Evolutionary conservation across 139 green algal genomes (phyloP).

Genomic region (Cymbomonas tetramitiformis): DNA sequence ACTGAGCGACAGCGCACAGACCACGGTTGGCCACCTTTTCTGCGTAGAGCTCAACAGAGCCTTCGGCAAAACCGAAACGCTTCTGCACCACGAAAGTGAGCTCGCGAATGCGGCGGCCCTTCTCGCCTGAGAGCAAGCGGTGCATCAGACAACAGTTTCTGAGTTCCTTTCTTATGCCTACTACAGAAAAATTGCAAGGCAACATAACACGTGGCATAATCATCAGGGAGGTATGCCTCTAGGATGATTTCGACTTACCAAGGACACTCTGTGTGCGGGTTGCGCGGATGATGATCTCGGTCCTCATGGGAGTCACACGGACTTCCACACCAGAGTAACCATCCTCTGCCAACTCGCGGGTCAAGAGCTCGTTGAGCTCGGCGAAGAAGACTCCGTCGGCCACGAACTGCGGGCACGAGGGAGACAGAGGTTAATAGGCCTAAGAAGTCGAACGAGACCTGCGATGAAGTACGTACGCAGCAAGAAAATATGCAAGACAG

Average conservation of each 20-base stretch:
- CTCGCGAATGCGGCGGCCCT: constrained; percentile 94
- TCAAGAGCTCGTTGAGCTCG: constrained; percentile 98
- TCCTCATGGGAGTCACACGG: constrained; percentile 86
- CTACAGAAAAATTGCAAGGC: no score
- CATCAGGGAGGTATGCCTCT: no score
- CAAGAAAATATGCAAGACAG: no score
- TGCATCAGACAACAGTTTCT: no score
- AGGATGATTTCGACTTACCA: no score
- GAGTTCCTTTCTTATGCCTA: no score
- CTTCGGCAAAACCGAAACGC: constrained; percentile 90
- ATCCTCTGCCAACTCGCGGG: constrained; percentile 82
- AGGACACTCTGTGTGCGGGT: constrained; percentile 95
- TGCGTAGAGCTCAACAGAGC: constrained; percentile 93
- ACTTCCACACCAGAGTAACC: constrained; percentile 98
- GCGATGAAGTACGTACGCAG: no score
- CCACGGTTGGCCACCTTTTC: constrained; percentile 96
- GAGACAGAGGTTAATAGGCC: neutral
- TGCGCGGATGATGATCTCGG: constrained; percentile 98
- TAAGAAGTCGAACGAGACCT: no score
- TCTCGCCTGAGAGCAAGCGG: no score
- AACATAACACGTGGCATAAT: no score
- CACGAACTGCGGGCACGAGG: constrained; percentile 78
- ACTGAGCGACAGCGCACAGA: constrained; percentile 93
- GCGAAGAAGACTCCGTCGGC: constrained; percentile 97
- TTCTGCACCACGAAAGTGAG: constrained; percentile 97